phyloP scores from a whole-genome alignment of 768 basidiomycete species.

The Boletus rufocinnamomeus region DNA sequence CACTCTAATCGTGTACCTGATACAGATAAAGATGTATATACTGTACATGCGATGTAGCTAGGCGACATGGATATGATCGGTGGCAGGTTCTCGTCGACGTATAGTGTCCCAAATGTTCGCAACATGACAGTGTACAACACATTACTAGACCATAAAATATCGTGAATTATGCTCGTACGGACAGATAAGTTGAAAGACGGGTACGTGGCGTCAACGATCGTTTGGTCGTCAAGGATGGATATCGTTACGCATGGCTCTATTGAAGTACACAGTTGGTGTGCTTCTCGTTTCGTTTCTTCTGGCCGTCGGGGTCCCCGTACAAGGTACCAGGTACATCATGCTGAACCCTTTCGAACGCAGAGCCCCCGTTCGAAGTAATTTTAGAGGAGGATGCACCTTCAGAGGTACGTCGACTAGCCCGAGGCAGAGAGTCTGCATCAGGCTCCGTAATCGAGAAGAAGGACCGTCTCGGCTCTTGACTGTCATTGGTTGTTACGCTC shows the following conservation, averaged over 20 bases:
- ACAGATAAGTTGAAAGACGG: neutral
- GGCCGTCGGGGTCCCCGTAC: conserved; percentile 19
- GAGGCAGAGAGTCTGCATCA: conserved; percentile 26
- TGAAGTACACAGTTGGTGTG: conserved; percentile 30
- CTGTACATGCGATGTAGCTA: neutral
- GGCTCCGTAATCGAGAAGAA: conserved; percentile 36
- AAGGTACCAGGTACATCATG: conserved; percentile 13
- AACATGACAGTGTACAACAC: conserved; percentile 5
- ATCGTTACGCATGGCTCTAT: conserved; percentile 13
- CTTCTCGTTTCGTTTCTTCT: conserved; percentile 35
- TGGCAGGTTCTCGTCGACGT: neutral
- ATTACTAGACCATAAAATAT: conserved; percentile 25
- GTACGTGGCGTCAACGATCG: conserved; percentile 3
- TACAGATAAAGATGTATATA: conserved; percentile 14
- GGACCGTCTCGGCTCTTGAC: conserved; percentile 40
- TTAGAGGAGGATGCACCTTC: conserved; percentile 26
- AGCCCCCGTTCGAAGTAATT: conserved; percentile 12
- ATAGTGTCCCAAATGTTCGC: conserved; percentile 17
- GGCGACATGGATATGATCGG: neutral
- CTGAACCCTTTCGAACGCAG: conserved; percentile 9
- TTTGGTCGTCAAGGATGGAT: neutral
- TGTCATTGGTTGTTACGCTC: conserved; percentile 59
- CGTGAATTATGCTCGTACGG: conserved; percentile 7
- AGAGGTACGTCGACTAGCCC: conserved; percentile 13
- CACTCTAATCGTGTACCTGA: conserved; percentile 11